These are phyloP conservation scores for Suillus sp. DNA, from an alignment of 768 basidiomycete species.

Conservation along the genomic window DNA sequence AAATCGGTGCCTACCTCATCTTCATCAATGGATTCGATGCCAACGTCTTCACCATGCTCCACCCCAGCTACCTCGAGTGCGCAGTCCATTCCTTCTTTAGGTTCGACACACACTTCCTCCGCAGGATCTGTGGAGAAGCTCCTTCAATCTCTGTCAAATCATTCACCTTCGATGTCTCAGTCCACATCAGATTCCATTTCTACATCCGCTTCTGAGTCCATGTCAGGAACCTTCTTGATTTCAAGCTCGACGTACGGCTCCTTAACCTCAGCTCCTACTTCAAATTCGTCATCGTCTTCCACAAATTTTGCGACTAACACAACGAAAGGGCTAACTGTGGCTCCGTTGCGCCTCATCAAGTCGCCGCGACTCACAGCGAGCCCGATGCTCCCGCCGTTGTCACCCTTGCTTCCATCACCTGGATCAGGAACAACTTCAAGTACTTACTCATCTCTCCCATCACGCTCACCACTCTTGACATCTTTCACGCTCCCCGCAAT, in stretches of 20 bases:
- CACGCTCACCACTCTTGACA: constrained; percentile 25
- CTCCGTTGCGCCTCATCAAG: constrained; percentile 31
- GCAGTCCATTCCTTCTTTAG: constrained; percentile 4
- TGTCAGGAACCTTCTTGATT: constrained; percentile 18
- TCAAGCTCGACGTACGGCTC: constrained; percentile 22
- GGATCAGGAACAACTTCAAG: constrained; percentile 18
- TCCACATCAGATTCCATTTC: constrained; percentile 17
- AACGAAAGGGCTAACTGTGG: constrained; percentile 18
- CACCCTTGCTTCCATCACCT: constrained; percentile 14
- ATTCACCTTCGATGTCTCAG: constrained; percentile 4
- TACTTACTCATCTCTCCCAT: constrained; percentile 28
- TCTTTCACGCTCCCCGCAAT: constrained; percentile 8
- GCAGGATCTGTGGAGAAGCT: constrained; percentile 6
- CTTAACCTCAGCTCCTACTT: constrained; percentile 16
- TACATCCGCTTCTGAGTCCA: constrained; percentile 18
- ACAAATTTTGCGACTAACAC: not conserved
- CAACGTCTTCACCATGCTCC: not conserved
- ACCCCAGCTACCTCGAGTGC: constrained; percentile 4
- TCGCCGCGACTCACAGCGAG: constrained; percentile 24
- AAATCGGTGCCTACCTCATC: not conserved
- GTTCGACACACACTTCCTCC: not conserved
- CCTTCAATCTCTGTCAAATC: not conserved
- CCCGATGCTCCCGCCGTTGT: constrained; percentile 18
- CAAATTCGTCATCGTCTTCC: not conserved
- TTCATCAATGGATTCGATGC: not conserved